phyloP scores from a whole-genome alignment of 306 rosid genomes.

The Sesbania bispinosa region DNA sequence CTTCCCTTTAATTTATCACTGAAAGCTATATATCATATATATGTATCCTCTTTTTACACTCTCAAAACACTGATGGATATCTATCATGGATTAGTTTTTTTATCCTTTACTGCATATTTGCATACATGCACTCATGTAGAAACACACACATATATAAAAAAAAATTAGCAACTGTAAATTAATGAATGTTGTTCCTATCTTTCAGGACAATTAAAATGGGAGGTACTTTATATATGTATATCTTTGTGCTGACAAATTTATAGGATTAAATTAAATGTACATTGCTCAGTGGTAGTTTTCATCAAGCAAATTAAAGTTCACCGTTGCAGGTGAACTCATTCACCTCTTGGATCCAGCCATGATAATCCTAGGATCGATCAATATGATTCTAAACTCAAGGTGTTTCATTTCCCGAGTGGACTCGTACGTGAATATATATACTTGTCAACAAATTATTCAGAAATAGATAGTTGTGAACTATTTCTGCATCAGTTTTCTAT shows the following conservation, averaged over 20 bases:
- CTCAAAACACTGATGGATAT: too few relatives aligned
- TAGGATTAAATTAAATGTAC: neutral
- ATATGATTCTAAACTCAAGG: conserved; percentile 27
- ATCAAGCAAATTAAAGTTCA: neutral
- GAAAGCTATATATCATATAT: too few relatives aligned
- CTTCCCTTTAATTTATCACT: neutral
- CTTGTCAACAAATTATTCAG: too few relatives aligned
- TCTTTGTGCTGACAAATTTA: neutral
- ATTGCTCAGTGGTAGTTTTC: neutral
- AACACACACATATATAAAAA: neutral
- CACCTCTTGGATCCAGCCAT: neutral
- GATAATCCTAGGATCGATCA: conserved; percentile 41
- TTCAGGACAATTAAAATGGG: neutral
- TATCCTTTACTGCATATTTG: neutral
- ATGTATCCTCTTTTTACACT: too few relatives aligned
- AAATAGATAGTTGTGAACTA: too few relatives aligned
- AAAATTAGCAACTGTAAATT: neutral
- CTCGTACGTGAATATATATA: neutral
- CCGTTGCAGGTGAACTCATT: neutral
- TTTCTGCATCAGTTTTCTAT: neutral
- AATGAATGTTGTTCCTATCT: neutral
- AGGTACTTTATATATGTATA: neutral
- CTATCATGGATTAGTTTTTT: too few relatives aligned
- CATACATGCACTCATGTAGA: neutral
- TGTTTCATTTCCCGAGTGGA: conserved; percentile 28